A percentile compares a stretch with the other conserved stretches of the same genome.
Conservation (phyloP, 2,329 filamentous ascomycete species). For the Delphinella strobiligena region DNA sequence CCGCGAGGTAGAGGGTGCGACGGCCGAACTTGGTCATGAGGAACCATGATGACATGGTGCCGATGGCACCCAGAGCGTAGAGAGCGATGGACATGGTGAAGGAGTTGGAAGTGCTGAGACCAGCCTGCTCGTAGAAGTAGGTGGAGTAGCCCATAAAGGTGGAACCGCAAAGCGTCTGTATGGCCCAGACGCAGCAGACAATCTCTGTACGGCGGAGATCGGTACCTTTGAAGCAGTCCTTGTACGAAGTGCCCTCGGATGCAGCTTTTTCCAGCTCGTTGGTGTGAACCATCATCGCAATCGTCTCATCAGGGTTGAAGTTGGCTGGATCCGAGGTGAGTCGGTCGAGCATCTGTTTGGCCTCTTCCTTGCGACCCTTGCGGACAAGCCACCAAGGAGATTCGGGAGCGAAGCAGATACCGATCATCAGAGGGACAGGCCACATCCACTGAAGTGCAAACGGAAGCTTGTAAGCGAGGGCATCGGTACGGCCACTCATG, state of each 20-base stretch:
- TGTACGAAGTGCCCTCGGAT: constrained; percentile 18
- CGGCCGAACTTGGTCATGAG: constrained; percentile 22
- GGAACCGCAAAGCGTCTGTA: constrained; percentile 22
- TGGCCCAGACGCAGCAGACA: constrained; percentile 18
- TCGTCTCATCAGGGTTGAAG: constrained; percentile 13
- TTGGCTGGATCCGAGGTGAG: constrained; percentile 7
- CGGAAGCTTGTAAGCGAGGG: constrained; percentile 16
- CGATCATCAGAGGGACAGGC: constrained; percentile 21
- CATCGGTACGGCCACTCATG: constrained; percentile 14
- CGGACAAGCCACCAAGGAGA: constrained; percentile 21
- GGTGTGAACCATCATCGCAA: constrained; percentile 15
- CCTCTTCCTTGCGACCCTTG: constrained; percentile 16
- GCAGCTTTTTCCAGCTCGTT: constrained; percentile 21
- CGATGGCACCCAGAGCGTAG: constrained; percentile 21
- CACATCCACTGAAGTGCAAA: constrained; percentile 39
- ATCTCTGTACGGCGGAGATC: constrained; percentile 25
- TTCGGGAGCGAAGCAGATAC: constrained; percentile 17
- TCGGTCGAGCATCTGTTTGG: constrained; percentile 12
- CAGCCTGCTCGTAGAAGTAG: constrained; percentile 26
- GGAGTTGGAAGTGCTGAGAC: constrained; percentile 14
- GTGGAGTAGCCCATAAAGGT: constrained; percentile 21
- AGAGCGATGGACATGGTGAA: constrained; percentile 25
- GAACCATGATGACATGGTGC: constrained; percentile 21
- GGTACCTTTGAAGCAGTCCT: constrained; percentile 25
- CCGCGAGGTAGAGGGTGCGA: constrained; percentile 22